Conservation (phyloP, 164 flowering plant genomes). For the Sextonia rubra region DNA sequence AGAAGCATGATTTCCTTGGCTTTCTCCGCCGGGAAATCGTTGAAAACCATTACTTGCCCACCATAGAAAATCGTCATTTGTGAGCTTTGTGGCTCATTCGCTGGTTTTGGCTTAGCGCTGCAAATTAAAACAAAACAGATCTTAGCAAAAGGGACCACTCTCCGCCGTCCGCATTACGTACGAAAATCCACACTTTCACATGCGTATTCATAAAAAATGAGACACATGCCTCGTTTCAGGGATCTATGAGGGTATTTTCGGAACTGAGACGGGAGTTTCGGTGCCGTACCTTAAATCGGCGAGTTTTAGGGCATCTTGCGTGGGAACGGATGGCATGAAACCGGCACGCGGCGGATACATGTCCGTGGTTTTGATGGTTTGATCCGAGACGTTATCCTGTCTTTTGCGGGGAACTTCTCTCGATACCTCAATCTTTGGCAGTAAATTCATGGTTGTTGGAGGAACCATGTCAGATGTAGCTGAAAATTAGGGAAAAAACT, state of each 20-base stretch:
- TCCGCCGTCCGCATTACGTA: no score
- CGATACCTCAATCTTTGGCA: slow-evolving; percentile 25
- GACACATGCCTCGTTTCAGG: no score
- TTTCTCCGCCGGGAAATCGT: slow-evolving; percentile 51
- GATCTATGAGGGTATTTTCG: no score
- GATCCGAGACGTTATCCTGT: background rate
- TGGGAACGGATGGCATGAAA: slow-evolving; percentile 14
- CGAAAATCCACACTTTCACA: no score
- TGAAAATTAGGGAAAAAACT: slow-evolving; percentile 12
- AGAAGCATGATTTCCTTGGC: slow-evolving; percentile 51
- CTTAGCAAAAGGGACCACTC: background rate
- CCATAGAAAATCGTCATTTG: slow-evolving; percentile 69
- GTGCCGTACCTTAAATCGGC: slow-evolving; percentile 26
- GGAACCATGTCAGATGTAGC: slow-evolving; percentile 16
- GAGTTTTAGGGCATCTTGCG: slow-evolving; percentile 17
- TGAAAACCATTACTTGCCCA: slow-evolving; percentile 52
- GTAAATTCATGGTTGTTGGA: slow-evolving; percentile 31
- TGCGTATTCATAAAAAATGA: no score
- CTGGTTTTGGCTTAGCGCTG: background rate
- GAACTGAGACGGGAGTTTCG: background rate
- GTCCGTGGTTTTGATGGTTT: slow-evolving; percentile 28
- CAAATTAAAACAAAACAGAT: no score
- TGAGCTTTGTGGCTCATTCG: slow-evolving; percentile 8
- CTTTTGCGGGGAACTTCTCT: background rate
- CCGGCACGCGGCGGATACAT: slow-evolving; percentile 40